Evolutionary conservation across 768 basidiomycete species (phyloP), one percentile per base, ranked within the genome.

Genomic region (Mycena haematopus): DNA sequence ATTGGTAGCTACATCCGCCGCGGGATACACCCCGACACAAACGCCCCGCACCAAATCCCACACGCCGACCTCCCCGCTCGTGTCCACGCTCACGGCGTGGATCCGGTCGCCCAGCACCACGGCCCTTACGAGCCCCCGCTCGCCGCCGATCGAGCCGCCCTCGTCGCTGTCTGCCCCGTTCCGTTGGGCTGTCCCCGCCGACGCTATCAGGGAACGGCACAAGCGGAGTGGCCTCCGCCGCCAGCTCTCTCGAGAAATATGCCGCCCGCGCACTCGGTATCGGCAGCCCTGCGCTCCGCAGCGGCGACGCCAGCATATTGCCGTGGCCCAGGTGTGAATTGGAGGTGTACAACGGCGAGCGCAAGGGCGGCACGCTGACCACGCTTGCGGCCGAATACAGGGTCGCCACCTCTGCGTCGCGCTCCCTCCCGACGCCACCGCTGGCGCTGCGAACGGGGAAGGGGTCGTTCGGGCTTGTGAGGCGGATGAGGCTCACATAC

Each of bases 1-100:
- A 3, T 21, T n/a, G 13, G 50, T 9, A 2, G 19, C 22, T 8
- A 27, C 76, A 52, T 77, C 77, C 17, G 53, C 77, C 79, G 29
- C 75, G 76, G 92, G 67, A 75, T 87, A 96, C 51, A 81, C 75
- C 1, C 96, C 96, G 4, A 88, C 73, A 74, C 95, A 99, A 2
- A 78, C 61, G 0, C 90, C 89, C 1, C 88, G 81, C 13, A 95
- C 83, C 60, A 99, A 86, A 77, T 99, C 91, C 96, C 96, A 99
- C 8, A 94, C 89, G 0, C 90, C 92, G 13, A 98, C 89, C 68
- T 92, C 88, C 6, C 95, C 95, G 1, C 84, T 82, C 0, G 94
- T 96, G 71, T 98, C 91, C 44, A 97, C 89, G 0, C 94, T 95
- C 46, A 99, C 78, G 21, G 91, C 94, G 71, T 98, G 95, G 66